Evolutionary conservation across 345 rosid species (phyloP), one percentile per base, ranked within the genome.

Genomic region (Trapa incisa): DNA sequence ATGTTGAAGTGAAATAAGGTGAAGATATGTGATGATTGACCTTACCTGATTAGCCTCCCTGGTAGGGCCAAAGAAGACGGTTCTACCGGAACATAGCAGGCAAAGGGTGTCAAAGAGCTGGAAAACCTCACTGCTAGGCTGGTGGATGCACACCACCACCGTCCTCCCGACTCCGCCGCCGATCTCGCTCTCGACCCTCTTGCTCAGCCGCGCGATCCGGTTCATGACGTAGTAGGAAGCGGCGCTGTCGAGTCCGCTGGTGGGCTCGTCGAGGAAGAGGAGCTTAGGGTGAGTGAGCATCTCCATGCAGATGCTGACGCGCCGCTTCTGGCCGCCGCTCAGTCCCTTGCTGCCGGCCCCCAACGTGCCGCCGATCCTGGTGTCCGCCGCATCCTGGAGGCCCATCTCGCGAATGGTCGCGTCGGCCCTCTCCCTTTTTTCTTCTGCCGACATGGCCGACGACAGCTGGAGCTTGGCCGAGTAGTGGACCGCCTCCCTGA

Each of bases 171-270:
- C 37, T 73, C 81, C 35, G 50, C 53, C 47, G 43, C 67, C 16
- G 50, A 47, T 41, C 53, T 45, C 50, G 47, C 76, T 45, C 12
- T 45, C 48, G 48, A 45, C 74, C n/a, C 56, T 74, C 17, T 48
- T 47, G 11, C 75, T 79, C 47, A 37, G 64, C 10, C 67, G 73
- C 32, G 47, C 47, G 2, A 83, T 80, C 5, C 78, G 45, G 11
- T 45, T 80, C 78, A 77, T 75, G 45, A 84, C 79, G 54, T 80
- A 75, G 67, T 61, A 80, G 5, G 85, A 78, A 0, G 84, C 78
- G 6, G 86, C 86, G 36, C 88, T 77, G n/a, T 84, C 86, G 0
- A 84, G 79, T 13, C 83, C 84, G 41, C 82, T 80, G 1, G 88
- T 82, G 0, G 83, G 86, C 73, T 77, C 82, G 16, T 82, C 85